Conservation (phyloP, 306 rosid species). For the Herpetospermum pedunculosum region DNA sequence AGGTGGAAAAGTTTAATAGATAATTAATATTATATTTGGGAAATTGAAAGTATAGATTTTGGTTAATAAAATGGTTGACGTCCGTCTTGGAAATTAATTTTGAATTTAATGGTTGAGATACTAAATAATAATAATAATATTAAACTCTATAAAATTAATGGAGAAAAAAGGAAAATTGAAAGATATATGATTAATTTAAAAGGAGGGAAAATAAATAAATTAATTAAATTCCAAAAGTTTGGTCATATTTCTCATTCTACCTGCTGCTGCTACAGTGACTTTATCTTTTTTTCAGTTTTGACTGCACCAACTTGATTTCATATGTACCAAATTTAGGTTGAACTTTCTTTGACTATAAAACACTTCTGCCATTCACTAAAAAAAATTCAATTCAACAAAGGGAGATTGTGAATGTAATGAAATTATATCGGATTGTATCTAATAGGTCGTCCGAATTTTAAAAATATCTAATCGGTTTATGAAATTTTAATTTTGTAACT, state of each 20-base stretch:
- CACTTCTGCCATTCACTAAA: background rate
- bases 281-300: background rate
- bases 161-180: background rate
- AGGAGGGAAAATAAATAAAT: background rate
- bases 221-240: background rate
- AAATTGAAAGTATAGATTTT: constrained; percentile 71
- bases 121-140: background rate
- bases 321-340: background rate
- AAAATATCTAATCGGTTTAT: too few relatives aligned
- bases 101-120: constrained; percentile 46
- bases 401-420: too few relatives aligned
- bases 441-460: too few relatives aligned
- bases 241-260: background rate
- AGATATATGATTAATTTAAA: background rate
- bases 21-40: constrained; percentile 53
- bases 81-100: constrained; percentile 95
- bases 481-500: too few relatives aligned
- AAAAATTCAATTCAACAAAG: too few relatives aligned
- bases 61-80: constrained; percentile 93
- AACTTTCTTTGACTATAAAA: background rate
- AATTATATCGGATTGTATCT: too few relatives aligned
- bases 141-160: background rate
- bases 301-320: background rate
- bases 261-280: background rate
- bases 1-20: constrained; percentile 40